phyloP scores from a whole-genome alignment of 257 asterid genomes.

The Lantana camara region DNA sequence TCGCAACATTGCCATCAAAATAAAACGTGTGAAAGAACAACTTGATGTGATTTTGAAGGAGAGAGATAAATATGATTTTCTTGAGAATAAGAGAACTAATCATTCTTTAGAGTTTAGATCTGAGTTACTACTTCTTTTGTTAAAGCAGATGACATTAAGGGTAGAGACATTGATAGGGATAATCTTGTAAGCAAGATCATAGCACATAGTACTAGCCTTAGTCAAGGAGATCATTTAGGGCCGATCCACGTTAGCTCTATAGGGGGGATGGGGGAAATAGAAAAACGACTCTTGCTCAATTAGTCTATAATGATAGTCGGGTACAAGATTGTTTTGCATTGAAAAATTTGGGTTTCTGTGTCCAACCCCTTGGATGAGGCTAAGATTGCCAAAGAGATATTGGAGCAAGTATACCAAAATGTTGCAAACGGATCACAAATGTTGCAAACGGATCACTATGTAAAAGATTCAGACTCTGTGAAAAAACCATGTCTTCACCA shows the following conservation, averaged over 20 bases:
- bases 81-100: neutral
- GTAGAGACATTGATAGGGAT: constrained; percentile 34
- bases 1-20: constrained; percentile 23
- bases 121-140: constrained; percentile 25
- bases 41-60: constrained; percentile 21
- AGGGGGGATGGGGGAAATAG: constrained; percentile 29
- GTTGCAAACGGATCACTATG: too few species aligned
- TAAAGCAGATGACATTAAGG: constrained; percentile 21
- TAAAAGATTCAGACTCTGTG: too few species aligned
- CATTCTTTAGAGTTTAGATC: neutral
- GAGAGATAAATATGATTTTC: constrained; percentile 13
- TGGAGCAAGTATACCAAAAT: too few species aligned
- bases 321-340: constrained; percentile 14
- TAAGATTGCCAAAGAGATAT: constrained; percentile 5
- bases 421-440: too few species aligned
- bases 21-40: constrained; percentile 3
- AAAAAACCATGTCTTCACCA: too few species aligned
- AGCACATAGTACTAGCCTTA: neutral
- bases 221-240: neutral
- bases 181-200: constrained; percentile 25
- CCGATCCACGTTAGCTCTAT: constrained; percentile 34
- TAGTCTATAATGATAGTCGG: too few species aligned
- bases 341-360: constrained; percentile 43
- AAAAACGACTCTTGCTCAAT: too few species aligned
- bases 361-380: constrained; percentile 24